Evolutionary conservation across 2,329 filamentous ascomycete species (phyloP), one percentile per base, ranked within the genome.

Genomic region (Paraphoma sp.): DNA sequence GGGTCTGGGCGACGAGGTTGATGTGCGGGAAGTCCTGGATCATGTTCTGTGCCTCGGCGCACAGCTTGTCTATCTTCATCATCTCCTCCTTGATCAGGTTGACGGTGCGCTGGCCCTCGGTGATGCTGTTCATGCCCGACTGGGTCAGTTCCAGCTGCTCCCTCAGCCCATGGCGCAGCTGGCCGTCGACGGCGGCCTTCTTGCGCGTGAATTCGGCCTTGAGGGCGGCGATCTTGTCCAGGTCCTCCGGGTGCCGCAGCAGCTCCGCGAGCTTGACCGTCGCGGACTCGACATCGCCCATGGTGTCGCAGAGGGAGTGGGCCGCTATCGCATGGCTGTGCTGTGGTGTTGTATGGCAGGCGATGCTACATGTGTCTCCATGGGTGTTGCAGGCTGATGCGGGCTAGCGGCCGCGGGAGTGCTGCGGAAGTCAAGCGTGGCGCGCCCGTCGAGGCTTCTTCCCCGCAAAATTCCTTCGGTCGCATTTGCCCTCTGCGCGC

Each of bases 61-160:
- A 99, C 63, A 99, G 86, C 80, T 92, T 93, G 81, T 99, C 95
- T 71, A 99, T 98, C 80, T 94, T 96, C 83, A 96, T 93, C 87
- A 99, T 95, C 81, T 99, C 95, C 65, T 98, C 94, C 78, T 96
- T 97, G 79, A 97, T 97, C 69, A 90, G 87, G 73, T 92, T 90
- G 36, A 99, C 91, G 59, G 92, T 92, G 76, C 93, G 91, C 78
- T 98, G 93, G 54, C 93, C 93, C 73, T 97, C 93, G 44, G 87
- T 87, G 63, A 99, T 89, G 60, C 91, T 91, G 63, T 82, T 89
- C 88, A 99, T 97, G 76, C 95, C 95, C 65, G 90, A 86, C 80
- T 98, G 94, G 10, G 95, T 97, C 52, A 93, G 90, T 79, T 97
- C 92, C 55, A 99, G 86, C 83, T 99, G 95, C 72, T 97, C 93